Base-by-base conservation (phyloP, 768 basidiomycete species). In the Mycena olivaceomarginata region DNA sequence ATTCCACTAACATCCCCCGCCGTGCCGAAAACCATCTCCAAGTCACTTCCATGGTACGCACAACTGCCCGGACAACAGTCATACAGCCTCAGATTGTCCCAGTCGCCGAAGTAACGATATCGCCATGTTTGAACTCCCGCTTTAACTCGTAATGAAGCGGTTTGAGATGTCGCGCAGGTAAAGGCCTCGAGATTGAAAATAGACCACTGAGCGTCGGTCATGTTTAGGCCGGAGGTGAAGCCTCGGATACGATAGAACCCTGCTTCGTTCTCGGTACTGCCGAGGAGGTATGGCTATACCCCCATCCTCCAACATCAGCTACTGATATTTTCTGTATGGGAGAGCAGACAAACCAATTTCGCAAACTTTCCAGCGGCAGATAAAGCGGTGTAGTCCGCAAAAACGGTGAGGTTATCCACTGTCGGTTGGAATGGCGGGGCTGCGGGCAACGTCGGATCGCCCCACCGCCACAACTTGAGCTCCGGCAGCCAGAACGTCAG, bases 91-190 rank as follows among this genome's bases (percentile, higher is more conserved):
- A 74, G 45, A 56, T 68, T 74, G 15, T 68, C 25, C 73, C 73
- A 74, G 48, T 74, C 73, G 7, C 66, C 73, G 46, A 74, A 74
- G 67, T 74, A 74, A 15, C 73, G 56, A 13, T 74, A 74, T 41
- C 73, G 73, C 73, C 73, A 74, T 37, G 66, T 74, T n/a, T 56
- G 73, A 40, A 74, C 59, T 12, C 67, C 73, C n/a, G 65, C 65
- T 41, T n/a, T 63, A 6, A 43, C 56, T 13, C 73, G 73, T 48
- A 62, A 67, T 40, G 57, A 18, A 16, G 73, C 73, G 25, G 66
- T 68, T 48, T 62, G 65, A 25, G 64, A 20, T 43, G 72, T 51
- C 37, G 72, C 51, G 31, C 72, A 73, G 15, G 72, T 73, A 43
- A 73, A 73, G 16, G 37, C 72, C 57, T 65, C 72, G 51, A 25